Base-by-base conservation (phyloP, 176 grass and related monocot species). In the Paspalum notatum region DNA sequence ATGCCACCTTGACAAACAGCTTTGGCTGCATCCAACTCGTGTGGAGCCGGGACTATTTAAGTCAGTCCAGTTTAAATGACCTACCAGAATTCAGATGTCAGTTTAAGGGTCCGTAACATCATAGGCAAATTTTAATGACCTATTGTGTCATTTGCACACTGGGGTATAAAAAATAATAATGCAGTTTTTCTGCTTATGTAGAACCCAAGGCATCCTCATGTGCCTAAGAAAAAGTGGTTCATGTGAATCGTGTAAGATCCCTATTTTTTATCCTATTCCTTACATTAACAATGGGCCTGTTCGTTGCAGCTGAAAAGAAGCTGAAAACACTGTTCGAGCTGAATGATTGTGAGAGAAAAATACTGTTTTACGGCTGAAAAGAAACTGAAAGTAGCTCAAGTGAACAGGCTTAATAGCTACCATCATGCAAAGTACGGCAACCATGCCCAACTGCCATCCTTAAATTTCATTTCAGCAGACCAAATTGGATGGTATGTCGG, bases 1-100 rank as follows among this genome's bases (percentile, higher is more conserved):
- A 84, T 58, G 53, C 69, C 76, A 84, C 73, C 71, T 69, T 84
- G 71, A 75, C 32, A 61, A 68, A 41, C 76, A 68, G 56, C 53
- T 48, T 68, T 88, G 61, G 60, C 69, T 46, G 39, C 80, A 65
- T 57, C 69, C 60, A 10, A 32, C 52, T 47, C 26, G 17, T 58
- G 80, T 79, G 80, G 86, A 68, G 82, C 81, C 76, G 5, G 38
- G 15, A 12, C 62, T 75, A n/a, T 80, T 45, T 47, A 20, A 8
- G n/a, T 73, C 80, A 44, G 42, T 45, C 50, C 22, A 84, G 46
- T 79, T 83, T 58, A 22, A 57, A 50, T 54, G 51, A 64, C 66
- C 58, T 72, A 72, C 48, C 26, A 79, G 20, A 80, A 74, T 40
- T 69, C 53, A 50, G 32, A 79, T 52, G 48, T 66, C 76, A 62